Evolutionary conservation across 2,329 filamentous ascomycete genomes (phyloP).

Genomic region (Helicocarpus griseus): DNA sequence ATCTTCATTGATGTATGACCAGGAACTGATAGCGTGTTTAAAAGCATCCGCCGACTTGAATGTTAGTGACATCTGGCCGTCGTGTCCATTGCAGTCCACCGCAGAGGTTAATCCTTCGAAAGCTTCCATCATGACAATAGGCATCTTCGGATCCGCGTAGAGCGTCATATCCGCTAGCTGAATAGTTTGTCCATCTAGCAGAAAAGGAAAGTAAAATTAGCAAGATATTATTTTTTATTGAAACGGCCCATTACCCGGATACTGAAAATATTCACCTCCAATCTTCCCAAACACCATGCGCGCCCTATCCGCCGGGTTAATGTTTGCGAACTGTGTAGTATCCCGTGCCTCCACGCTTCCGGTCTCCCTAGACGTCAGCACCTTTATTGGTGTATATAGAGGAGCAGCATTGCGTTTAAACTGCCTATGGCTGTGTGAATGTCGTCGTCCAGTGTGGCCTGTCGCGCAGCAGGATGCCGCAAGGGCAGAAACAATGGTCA

Average conservation of each 20-base stretch:
- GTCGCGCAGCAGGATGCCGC: too few species aligned
- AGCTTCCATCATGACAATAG: conserved; percentile 25
- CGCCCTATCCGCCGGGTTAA: conserved; percentile 15
- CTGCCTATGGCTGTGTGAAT: too few species aligned
- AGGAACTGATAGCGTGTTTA: conserved; percentile 20
- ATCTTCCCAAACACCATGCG: conserved; percentile 20
- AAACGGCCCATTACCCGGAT: neutral
- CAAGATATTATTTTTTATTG: neutral
- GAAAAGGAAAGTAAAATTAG: neutral
- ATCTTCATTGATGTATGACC: conserved; percentile 22
- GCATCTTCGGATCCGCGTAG: conserved; percentile 19
- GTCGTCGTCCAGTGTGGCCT: too few species aligned
- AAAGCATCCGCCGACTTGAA: conserved; percentile 22
- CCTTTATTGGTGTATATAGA: conserved; percentile 4
- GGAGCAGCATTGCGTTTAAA: neutral
- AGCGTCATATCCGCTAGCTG: conserved; percentile 26
- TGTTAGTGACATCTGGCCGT: conserved; percentile 19
- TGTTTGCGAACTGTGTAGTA: conserved; percentile 14
- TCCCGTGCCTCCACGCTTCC: conserved; percentile 8
- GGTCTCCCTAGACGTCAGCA: conserved; percentile 4
- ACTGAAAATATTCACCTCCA: conserved; percentile 12
- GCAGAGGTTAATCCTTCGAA: conserved; percentile 21
- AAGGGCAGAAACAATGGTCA: too few species aligned
- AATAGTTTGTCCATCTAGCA: conserved; percentile 13
- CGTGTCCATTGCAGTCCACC: conserved; percentile 20